Conservation (phyloP, 805 yeast species). For the Lachancea lanzarotensis region DNA sequence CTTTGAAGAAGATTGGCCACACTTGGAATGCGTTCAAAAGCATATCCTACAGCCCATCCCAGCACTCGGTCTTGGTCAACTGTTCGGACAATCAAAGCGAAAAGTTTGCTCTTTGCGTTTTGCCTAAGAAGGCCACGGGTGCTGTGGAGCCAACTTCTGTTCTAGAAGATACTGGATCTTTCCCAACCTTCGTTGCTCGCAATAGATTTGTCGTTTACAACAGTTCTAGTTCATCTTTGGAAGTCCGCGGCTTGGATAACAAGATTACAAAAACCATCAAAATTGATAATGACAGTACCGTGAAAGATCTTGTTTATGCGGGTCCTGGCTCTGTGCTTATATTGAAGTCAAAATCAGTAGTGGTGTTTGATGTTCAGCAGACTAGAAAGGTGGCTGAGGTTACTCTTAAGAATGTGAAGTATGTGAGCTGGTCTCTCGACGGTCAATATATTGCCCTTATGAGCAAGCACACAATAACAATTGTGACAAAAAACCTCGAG, state of each 20-base stretch:
- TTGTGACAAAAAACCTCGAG: constrained; percentile 75
- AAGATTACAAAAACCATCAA: constrained; percentile 75
- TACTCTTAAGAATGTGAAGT: constrained; percentile 72
- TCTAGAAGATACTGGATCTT: constrained; percentile 71
- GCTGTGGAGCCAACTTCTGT: constrained; percentile 89
- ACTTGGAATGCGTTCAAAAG: constrained; percentile 81
- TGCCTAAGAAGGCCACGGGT: constrained; percentile 85
- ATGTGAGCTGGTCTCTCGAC: constrained; percentile 82
- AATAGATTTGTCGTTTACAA: constrained; percentile 84
- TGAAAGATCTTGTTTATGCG: constrained; percentile 67
- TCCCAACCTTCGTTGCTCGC: constrained; percentile 88
- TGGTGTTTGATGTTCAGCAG: constrained; percentile 89
- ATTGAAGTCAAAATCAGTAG: constrained; percentile 64
- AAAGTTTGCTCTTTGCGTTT: constrained; percentile 62
- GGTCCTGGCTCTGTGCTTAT: constrained; percentile 80
- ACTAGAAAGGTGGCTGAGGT: constrained; percentile 66
- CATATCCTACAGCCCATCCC: constrained; percentile 87
- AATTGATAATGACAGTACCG: constrained; percentile 56
- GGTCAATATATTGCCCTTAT: constrained; percentile 82
- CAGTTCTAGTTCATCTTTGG: constrained; percentile 57
- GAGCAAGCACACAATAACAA: constrained; percentile 87
- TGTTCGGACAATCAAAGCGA: constrained; percentile 62
- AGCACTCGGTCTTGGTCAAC: constrained; percentile 76
- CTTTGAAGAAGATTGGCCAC: constrained; percentile 77
- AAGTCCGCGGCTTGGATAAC: constrained; percentile 77